Percentiles rank a stretch among this genome's conserved stretches.
These are phyloP conservation scores for Cladophialophora carrionii DNA, from an alignment of 2,329 filamentous ascomycete genomes.

Conservation along the genomic window DNA sequence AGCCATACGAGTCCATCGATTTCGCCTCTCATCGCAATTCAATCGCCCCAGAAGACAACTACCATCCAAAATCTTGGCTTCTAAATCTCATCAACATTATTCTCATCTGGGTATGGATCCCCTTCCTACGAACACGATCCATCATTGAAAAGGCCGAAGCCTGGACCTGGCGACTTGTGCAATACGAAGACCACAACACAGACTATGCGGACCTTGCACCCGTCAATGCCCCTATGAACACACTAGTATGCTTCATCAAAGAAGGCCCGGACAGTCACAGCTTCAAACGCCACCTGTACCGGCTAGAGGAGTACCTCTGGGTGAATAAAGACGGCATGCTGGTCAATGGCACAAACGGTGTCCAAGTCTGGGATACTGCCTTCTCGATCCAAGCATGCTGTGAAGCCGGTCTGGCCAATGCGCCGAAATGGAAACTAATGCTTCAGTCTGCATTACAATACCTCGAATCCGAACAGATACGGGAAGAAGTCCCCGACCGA, in stretches of 20 bases:
- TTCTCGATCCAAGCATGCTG: conserved; percentile 84
- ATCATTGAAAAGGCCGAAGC: conserved; percentile 74
- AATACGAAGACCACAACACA: conserved; percentile 92
- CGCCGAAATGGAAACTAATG: conserved; percentile 80
- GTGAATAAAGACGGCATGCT: conserved; percentile 91
- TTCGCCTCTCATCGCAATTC: conserved; percentile 80
- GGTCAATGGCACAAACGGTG: conserved; percentile 95
- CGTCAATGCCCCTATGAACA: conserved; percentile 88
- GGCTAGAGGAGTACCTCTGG: conserved; percentile 86
- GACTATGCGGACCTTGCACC: conserved; percentile 84
- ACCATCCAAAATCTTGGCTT: conserved; percentile 86
- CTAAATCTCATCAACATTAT: conserved; percentile 78
- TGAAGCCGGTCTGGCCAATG: conserved; percentile 75
- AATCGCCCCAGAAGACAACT: conserved; percentile 80
- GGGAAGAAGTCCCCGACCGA: conserved; percentile 77
- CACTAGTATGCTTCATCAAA: conserved; percentile 79
- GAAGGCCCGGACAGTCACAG: conserved; percentile 75
- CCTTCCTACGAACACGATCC: conserved; percentile 69
- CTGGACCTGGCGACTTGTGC: conserved; percentile 79
- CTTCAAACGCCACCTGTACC: conserved; percentile 76
- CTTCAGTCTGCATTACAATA: conserved; percentile 80
- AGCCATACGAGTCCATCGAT: conserved; percentile 76
- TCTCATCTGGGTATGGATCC: conserved; percentile 77
- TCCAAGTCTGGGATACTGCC: conserved; percentile 94
- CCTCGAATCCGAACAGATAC: conserved; percentile 87